Conservation (phyloP, 2,329 filamentous ascomycete species). For the Nemania sp. region DNA sequence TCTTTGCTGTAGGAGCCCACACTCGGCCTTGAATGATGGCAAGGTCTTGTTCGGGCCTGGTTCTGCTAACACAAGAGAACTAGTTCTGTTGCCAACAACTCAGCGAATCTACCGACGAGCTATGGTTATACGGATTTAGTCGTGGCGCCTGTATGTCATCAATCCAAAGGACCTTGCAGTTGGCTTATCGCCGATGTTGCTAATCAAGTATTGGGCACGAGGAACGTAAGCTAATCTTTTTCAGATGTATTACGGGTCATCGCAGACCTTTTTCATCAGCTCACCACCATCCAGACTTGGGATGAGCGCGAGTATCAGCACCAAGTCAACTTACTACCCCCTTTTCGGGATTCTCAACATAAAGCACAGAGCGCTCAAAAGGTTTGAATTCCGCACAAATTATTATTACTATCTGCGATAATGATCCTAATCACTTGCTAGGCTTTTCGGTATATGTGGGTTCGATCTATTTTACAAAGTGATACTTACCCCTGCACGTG, state of each 20-base stretch:
- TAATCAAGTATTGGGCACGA: background rate
- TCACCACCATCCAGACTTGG: slow-evolving; percentile 34
- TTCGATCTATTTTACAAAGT: background rate
- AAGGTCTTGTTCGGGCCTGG: background rate
- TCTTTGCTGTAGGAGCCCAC: slow-evolving; percentile 41
- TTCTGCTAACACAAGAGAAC: slow-evolving; percentile 18
- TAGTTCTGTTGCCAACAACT: slow-evolving; percentile 42
- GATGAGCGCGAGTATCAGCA: slow-evolving; percentile 37
- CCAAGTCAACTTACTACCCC: slow-evolving; percentile 27
- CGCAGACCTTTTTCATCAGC: slow-evolving; percentile 54
- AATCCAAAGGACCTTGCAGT: slow-evolving; percentile 9
- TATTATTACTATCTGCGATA: background rate
- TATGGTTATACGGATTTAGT: slow-evolving; percentile 57
- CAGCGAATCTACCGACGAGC: slow-evolving; percentile 49
- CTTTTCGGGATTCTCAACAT: slow-evolving; percentile 36
- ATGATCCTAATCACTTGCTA: slow-evolving; percentile 24
- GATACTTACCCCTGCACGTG: background rate
- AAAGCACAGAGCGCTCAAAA: slow-evolving; percentile 34
- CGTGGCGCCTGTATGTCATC: slow-evolving; percentile 52
- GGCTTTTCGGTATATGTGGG: slow-evolving; percentile 40
- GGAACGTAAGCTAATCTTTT: slow-evolving; percentile 21
- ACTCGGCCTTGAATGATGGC: background rate
- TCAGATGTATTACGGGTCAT: slow-evolving; percentile 54
- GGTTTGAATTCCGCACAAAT: slow-evolving; percentile 18
- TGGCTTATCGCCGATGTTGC: background rate